A percentile compares a stretch with the other conserved stretches of the same genome.
phyloP scores from a whole-genome alignment of 257 asterid species.

The Solanum chilense region DNA sequence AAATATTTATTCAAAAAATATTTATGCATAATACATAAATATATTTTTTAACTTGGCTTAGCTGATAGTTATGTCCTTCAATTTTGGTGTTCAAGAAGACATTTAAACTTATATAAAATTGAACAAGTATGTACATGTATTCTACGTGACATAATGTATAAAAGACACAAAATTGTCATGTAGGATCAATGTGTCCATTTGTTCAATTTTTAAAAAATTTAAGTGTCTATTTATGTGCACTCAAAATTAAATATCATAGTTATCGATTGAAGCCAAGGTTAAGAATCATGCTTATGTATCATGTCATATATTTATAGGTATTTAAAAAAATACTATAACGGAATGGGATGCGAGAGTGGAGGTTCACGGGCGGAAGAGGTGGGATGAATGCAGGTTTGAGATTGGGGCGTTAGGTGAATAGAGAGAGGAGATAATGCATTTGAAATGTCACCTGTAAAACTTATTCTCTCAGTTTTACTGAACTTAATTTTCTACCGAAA shows the following conservation, averaged over 20 bases:
- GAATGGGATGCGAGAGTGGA: too few species aligned
- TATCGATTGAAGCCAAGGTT: accelerated
- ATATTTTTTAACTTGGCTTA: too few species aligned
- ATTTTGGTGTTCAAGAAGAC: too few species aligned
- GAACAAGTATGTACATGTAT: background rate
- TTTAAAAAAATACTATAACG: background rate
- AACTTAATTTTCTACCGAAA: background rate
- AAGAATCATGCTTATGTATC: too few species aligned
- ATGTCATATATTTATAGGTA: background rate
- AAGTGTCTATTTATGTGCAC: background rate
- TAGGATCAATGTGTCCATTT: background rate
- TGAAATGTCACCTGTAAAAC: background rate
- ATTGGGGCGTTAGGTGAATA: background rate
- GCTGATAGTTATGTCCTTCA: too few species aligned
- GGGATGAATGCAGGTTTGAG: background rate
- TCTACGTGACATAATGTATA: too few species aligned
- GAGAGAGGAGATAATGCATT: background rate
- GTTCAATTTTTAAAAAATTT: too few species aligned
- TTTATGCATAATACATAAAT: background rate
- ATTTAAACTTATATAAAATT: too few species aligned
- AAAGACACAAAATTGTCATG: background rate
- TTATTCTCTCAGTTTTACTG: background rate
- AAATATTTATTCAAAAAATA: background rate
- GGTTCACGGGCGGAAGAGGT: background rate
- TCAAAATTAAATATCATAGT: background rate